phyloP scores from a whole-genome alignment of 2,329 filamentous ascomycete species.

The Colletotrichum sp. region DNA sequence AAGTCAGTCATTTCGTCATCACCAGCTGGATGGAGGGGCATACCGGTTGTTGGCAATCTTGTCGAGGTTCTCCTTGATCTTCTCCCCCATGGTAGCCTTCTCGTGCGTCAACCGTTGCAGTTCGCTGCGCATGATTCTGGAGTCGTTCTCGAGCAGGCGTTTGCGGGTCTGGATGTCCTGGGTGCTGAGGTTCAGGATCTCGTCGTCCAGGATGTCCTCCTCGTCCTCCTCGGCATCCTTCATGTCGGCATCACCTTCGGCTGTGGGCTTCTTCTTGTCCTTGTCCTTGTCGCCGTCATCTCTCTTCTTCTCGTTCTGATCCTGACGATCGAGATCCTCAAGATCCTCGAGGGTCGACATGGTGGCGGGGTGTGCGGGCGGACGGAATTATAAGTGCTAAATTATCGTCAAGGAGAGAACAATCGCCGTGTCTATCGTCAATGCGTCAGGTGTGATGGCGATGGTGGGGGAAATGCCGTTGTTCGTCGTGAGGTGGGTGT shows the following conservation, averaged over 20 bases:
- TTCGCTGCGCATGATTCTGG: conserved; percentile 98
- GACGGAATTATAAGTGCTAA: not conserved
- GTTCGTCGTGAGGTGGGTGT: conserved; percentile 1
- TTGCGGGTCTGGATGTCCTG: conserved; percentile 91
- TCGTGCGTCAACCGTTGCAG: conserved; percentile 93
- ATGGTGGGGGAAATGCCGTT: not conserved
- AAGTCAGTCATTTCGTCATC: conserved; percentile 19
- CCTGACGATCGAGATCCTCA: conserved; percentile 83
- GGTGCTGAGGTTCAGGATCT: conserved; percentile 92
- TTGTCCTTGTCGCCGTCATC: conserved; percentile 37
- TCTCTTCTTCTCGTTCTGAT: conserved; percentile 72
- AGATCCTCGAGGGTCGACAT: conserved; percentile 95
- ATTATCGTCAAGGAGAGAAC: not conserved
- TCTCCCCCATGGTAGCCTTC: conserved; percentile 94
- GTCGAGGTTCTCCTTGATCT: conserved; percentile 98
- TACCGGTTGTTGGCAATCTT: conserved; percentile 99
- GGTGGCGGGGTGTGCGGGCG: conserved; percentile 31
- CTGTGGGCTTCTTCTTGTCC: conserved; percentile 40
- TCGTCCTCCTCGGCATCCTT: conserved; percentile 78
- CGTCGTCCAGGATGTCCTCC: conserved; percentile 87
- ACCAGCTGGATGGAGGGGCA: conserved; percentile 26
- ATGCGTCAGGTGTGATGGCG: not conserved
- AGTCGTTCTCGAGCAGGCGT: conserved; percentile 94
- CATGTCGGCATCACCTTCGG: conserved; percentile 85
- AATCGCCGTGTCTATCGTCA: not conserved